A percentile compares a stretch with the other conserved stretches of the same genome.
These are phyloP conservation scores for Pleurotus platypus DNA, from an alignment of 768 basidiomycete genomes.

Conservation along the genomic window DNA sequence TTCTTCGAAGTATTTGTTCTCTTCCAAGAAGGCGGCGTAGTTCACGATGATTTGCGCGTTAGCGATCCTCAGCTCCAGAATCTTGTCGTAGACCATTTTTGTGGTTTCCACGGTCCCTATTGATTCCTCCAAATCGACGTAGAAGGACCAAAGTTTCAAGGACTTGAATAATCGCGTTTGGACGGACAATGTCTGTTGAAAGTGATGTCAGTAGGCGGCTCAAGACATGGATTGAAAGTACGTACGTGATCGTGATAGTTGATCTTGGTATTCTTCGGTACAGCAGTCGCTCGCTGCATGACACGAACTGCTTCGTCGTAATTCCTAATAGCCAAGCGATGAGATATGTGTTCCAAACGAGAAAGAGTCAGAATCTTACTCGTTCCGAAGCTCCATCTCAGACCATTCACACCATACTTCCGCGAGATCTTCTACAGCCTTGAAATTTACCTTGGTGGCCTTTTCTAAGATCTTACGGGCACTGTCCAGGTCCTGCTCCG, in stretches of 20 bases:
- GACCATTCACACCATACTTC: conserved; percentile 99
- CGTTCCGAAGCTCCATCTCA: conserved; percentile 94
- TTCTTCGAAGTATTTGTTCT: conserved; percentile 97
- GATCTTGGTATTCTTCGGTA: conserved; percentile 87
- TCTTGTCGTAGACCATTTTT: conserved; percentile 93
- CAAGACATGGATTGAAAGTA: conserved; percentile 6
- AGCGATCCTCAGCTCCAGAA: conserved; percentile 93
- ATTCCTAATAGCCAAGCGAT: conserved; percentile 52
- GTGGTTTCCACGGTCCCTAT: conserved; percentile 91
- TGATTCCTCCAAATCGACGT: conserved; percentile 95
- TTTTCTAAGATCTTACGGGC: conserved; percentile 94
- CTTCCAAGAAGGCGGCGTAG: conserved; percentile 94
- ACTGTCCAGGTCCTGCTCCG: conserved; percentile 77
- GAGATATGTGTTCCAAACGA: neutral
- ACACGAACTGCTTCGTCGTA: conserved; percentile 94
- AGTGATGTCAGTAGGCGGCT: neutral
- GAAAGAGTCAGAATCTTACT: conserved; percentile 50
- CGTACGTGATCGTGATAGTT: conserved; percentile 94
- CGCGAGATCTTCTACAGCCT: conserved; percentile 93
- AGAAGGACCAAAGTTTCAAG: conserved; percentile 98
- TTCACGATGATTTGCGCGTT: conserved; percentile 98
- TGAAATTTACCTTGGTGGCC: conserved; percentile 88
- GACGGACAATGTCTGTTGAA: conserved; percentile 65
- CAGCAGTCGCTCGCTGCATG: conserved; percentile 93
- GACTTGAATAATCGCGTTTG: conserved; percentile 96